Percentiles rank a stretch among this genome's conserved stretches.
phyloP scores from a whole-genome alignment of 257 asterid species.

The Salvia splendens region DNA sequence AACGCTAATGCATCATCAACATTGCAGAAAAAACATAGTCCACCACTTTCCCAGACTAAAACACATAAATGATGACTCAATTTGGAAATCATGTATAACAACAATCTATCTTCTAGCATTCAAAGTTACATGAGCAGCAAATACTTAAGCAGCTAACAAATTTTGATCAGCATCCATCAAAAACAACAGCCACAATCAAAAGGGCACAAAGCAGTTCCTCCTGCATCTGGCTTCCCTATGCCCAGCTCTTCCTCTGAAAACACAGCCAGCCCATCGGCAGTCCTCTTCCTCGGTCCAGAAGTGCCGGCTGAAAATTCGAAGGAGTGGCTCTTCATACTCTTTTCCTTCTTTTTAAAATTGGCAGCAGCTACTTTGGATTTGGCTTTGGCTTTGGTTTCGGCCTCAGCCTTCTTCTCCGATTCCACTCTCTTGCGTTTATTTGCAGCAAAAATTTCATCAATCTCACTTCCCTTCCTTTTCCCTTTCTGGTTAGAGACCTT shows the following conservation, averaged over 20 bases:
- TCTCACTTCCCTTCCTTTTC: conserved; percentile 52
- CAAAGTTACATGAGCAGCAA: background rate
- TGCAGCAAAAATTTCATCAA: conserved; percentile 69
- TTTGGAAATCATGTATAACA: too few species aligned
- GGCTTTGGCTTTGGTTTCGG: background rate
- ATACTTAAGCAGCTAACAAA: background rate
- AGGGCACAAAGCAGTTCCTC: conserved; percentile 71
- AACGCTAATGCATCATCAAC: too few species aligned
- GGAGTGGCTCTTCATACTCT: conserved; percentile 35
- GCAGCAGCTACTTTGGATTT: conserved; percentile 21
- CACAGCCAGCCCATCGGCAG: conserved; percentile 60
- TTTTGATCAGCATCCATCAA: conserved; percentile 31
- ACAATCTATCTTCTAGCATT: too few species aligned
- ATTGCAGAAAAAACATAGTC: too few species aligned
- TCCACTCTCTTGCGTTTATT: conserved; percentile 53
- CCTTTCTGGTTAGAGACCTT: conserved; percentile 24
- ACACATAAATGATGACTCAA: too few species aligned
- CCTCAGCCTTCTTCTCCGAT: conserved; percentile 15
- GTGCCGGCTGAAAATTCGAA: conserved; percentile 4
- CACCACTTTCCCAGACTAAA: too few species aligned
- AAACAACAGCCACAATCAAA: conserved; percentile 85
- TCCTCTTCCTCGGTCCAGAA: conserved; percentile 47
- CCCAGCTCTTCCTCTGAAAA: conserved; percentile 80
- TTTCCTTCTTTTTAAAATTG: conserved; percentile 31
- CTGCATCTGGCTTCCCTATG: conserved; percentile 54